A percentile compares a stretch with the other conserved stretches of the same genome.
Evolutionary conservation across 1,139 yeast genomes (phyloP).

Genomic region (Lodderomyces beijingensis): DNA sequence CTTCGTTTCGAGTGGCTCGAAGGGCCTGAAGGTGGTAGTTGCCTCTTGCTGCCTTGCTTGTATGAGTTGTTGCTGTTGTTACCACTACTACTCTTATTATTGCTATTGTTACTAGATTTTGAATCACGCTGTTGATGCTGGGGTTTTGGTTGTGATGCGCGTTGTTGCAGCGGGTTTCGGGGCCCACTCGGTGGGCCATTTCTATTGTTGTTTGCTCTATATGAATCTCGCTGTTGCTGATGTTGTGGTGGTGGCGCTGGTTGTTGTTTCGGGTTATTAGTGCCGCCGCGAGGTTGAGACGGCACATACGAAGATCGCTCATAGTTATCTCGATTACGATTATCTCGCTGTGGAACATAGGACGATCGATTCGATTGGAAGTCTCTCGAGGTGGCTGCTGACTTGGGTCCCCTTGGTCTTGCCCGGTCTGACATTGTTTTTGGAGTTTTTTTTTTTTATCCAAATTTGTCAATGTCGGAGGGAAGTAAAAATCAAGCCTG

Average conservation of each 20-base stretch:
- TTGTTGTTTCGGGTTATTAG: conserved; percentile 15
- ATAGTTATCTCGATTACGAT: conserved; percentile 1
- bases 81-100: too few species aligned
- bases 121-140: background rate
- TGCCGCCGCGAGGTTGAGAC: conserved; percentile 13
- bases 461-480: too few species aligned
- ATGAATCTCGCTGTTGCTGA: background rate
- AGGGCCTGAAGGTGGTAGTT: conserved; percentile 16
- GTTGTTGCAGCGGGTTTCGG: too few species aligned
- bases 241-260: conserved; percentile 2
- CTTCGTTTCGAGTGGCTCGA: conserved; percentile 14
- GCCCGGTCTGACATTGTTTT: conserved; percentile 39
- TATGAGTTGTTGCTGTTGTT: conserved; percentile 6
- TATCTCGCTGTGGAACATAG: background rate
- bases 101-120: too few species aligned
- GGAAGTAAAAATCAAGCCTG: too few species aligned
- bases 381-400: background rate
- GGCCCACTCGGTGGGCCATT: too few species aligned
- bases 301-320: conserved; percentile 1
- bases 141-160: conserved; percentile 3
- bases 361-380: conserved; percentile 1
- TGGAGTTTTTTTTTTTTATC: too few species aligned
- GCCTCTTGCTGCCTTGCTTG: conserved; percentile 8
- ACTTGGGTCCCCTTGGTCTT: conserved; percentile 15
- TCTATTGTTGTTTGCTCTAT: too few species aligned